Conservation (phyloP, 2,329 filamentous ascomycete genomes). For the Paraconiothyrium sp. region DNA sequence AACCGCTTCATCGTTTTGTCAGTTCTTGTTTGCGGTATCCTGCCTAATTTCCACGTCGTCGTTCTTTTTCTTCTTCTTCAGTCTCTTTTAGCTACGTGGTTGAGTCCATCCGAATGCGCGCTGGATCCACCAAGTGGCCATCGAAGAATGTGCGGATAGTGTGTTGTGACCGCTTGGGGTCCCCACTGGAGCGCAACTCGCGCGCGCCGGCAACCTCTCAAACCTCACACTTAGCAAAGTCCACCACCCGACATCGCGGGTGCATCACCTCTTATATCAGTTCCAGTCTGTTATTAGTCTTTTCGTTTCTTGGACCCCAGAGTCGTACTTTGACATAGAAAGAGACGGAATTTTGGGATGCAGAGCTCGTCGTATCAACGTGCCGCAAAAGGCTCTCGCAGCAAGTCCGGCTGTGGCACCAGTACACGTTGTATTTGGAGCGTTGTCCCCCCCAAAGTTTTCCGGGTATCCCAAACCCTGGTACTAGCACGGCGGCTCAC, state of each 20-base stretch:
- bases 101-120: neutral
- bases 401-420: neutral
- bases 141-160: neutral
- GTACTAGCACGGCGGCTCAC: conserved; percentile 4
- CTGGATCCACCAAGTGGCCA: neutral
- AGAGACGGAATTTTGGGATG: conserved; percentile 6
- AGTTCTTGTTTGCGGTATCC: neutral
- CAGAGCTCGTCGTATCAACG: neutral
- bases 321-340: neutral
- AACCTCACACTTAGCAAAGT: neutral
- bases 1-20: neutral
- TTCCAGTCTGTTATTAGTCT: neutral
- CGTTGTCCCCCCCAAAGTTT: neutral
- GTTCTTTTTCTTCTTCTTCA: neutral
- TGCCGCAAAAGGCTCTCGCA: neutral
- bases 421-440: neutral
- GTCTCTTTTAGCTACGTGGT: neutral
- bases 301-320: neutral
- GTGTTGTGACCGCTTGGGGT: neutral
- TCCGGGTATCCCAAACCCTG: neutral
- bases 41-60: neutral
- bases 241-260: neutral
- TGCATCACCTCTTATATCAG: neutral
- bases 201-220: conserved; percentile 1
- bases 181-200: conserved; percentile 9